A percentile compares a stretch with the other conserved stretches of the same genome.
These are phyloP conservation scores for Xerocomellus dryophilus DNA, from an alignment of 768 basidiomycete species.

Conservation along the genomic window DNA sequence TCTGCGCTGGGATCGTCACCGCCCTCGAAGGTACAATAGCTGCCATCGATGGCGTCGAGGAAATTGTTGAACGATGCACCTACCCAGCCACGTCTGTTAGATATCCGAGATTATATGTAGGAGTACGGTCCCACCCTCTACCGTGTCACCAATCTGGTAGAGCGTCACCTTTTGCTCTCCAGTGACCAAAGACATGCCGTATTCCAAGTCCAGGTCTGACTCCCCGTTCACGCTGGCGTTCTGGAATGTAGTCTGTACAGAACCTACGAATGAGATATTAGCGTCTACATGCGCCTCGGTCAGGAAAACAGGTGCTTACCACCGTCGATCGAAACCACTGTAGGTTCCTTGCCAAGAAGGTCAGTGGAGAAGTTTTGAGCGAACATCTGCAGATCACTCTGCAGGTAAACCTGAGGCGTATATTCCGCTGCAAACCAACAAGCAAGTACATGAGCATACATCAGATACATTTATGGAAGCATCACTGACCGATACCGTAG, in stretches of 20 bases:
- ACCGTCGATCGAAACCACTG: slow-evolving; percentile 35
- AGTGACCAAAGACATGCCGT: slow-evolving; percentile 32
- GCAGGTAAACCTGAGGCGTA: slow-evolving; percentile 31
- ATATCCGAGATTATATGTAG: not conserved
- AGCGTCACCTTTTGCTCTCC: slow-evolving; percentile 29
- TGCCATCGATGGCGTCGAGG: slow-evolving; percentile 39
- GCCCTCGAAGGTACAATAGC: slow-evolving; percentile 34
- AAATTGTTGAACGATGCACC: slow-evolving; percentile 38
- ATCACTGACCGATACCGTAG: slow-evolving; percentile 32
- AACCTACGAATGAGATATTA: slow-evolving; percentile 17
- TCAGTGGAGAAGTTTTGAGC: slow-evolving; percentile 21
- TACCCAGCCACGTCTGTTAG: slow-evolving; percentile 5
- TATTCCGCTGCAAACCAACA: slow-evolving; percentile 30
- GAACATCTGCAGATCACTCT: slow-evolving; percentile 34
- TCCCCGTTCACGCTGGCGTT: slow-evolving; percentile 25
- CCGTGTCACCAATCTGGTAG: slow-evolving; percentile 33
- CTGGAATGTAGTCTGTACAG: slow-evolving; percentile 21
- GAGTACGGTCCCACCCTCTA: slow-evolving; percentile 15
- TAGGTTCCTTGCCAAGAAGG: slow-evolving; percentile 26
- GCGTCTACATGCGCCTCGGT: not conserved
- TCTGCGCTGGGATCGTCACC: slow-evolving; percentile 33
- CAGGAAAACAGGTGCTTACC: slow-evolving; percentile 17
- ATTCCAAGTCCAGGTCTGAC: slow-evolving; percentile 33
- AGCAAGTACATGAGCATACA: not conserved
- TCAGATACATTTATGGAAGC: not conserved